Evolutionary conservation across 768 basidiomycete species (phyloP).

Genomic region (Mycena galericulata): DNA sequence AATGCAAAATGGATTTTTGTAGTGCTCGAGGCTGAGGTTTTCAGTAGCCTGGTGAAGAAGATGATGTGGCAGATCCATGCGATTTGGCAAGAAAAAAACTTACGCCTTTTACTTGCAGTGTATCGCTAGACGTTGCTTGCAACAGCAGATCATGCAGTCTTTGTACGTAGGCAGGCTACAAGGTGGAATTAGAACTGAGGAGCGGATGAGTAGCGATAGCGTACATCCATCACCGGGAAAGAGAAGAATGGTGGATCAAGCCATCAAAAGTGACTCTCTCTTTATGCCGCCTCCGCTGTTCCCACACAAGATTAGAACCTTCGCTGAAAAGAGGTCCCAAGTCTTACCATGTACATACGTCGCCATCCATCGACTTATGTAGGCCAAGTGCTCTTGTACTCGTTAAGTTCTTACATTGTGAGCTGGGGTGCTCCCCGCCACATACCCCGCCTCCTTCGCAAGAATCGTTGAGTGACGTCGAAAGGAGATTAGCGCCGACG

Average conservation of each 20-base stretch:
- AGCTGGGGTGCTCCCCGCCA: too few relatives aligned
- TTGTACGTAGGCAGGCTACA: slow-evolving; percentile 80
- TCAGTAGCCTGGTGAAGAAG: slow-evolving; percentile 79
- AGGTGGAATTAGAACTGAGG: slow-evolving; percentile 36
- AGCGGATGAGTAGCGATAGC: slow-evolving; percentile 37
- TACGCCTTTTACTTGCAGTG: slow-evolving; percentile 89
- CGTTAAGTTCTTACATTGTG: too few relatives aligned
- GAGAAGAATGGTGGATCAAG: slow-evolving; percentile 40
- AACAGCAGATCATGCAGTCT: slow-evolving; percentile 86
- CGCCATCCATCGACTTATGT: too few relatives aligned
- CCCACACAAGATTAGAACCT: too few relatives aligned
- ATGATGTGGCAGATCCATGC: slow-evolving; percentile 18
- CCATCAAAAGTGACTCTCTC: too few relatives aligned
- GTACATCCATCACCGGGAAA: slow-evolving; percentile 64
- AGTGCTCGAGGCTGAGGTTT: slow-evolving; percentile 91
- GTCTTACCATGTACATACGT: too few relatives aligned
- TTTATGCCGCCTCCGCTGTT: too few relatives aligned
- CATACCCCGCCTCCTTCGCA: too few relatives aligned
- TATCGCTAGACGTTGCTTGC: slow-evolving; percentile 91
- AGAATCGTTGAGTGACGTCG: too few relatives aligned
- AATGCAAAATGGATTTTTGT: slow-evolving; percentile 92
- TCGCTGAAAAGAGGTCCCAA: too few relatives aligned
- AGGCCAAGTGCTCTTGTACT: too few relatives aligned
- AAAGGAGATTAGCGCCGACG: too few relatives aligned
- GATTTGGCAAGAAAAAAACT: slow-evolving; percentile 47